Percentiles rank a stretch among this genome's conserved stretches.
Conservation (phyloP, 2,329 filamentous ascomycete genomes). For the Xylariaceae sp. region DNA sequence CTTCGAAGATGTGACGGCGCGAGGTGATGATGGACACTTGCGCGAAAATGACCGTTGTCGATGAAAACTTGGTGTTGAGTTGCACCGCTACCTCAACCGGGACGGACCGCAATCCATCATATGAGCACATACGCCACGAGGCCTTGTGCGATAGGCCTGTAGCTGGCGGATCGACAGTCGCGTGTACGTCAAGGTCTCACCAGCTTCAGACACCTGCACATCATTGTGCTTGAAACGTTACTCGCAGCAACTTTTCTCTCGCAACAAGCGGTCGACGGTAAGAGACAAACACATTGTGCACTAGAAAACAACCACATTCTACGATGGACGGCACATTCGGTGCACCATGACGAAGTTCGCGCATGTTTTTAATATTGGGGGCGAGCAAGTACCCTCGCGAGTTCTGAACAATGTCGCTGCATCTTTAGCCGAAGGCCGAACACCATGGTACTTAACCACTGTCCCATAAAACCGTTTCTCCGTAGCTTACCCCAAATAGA, state of each 20-base stretch:
- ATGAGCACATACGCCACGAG: constrained; percentile 24
- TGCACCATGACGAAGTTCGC: background rate
- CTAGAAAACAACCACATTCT: background rate
- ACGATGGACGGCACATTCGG: background rate
- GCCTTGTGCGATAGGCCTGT: constrained; percentile 19
- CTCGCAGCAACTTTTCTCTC: constrained; percentile 2
- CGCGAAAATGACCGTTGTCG: background rate
- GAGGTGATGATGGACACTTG: background rate
- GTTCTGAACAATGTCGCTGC: background rate
- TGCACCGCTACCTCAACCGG: constrained; percentile 6
- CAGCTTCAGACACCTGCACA: constrained; percentile 23
- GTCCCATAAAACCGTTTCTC: background rate
- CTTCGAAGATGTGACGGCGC: background rate
- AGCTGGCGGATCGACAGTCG: constrained; percentile 10
- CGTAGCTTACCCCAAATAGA: constrained; percentile 2
- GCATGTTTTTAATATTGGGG: background rate
- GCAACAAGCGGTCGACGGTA: constrained; percentile 2
- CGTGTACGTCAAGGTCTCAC: constrained; percentile 26
- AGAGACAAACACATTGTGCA: background rate
- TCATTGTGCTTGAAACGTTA: constrained; percentile 20
- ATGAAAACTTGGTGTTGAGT: constrained; percentile 9
- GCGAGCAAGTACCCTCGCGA: background rate
- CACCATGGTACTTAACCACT: background rate
- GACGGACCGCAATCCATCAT: constrained; percentile 5
- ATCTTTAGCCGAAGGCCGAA: constrained; percentile 9